Base-by-base conservation (phyloP, 2,329 filamentous ascomycete species). In the Clonostachys rhizophaga region DNA sequence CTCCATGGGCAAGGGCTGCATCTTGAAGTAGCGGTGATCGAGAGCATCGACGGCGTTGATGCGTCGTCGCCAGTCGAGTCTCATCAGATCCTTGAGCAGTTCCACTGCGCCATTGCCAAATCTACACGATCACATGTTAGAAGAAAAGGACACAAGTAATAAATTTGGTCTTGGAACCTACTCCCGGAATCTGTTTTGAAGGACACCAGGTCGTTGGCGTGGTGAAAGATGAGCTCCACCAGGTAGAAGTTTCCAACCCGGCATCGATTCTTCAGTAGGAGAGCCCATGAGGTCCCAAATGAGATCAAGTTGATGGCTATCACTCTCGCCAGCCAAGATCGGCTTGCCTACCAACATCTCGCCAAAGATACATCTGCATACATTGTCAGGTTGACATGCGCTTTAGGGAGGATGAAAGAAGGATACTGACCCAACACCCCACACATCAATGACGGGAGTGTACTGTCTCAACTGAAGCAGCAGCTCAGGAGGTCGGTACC, bases 361-460 rank as follows among this genome's bases (percentile, higher is more conserved):
- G 45, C 91, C 94, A 68, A 99, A 96, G 3, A 99, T 91, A 62
- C 94, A 99, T n/a, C 87, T 91, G 48, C 14, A 14, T 14, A 13
- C 30, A 8, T 18, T 33, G 12, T 16, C 40, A 37, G 13, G 5
- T 34, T 41, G 37, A 18, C 12, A n/a, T 43, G 17, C 34, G 24
- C 17, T 34, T 24, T 13, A 24, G 34, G 12, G 17, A 16, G 12
- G 17, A 42, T 10, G 35, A 51, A 8, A 7, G 43, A 41, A 44
- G 10, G 47, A 45, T 45, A 64, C 83, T 72, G 75, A 91, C 87
- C 92, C 94, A 55, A 96, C 92, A 57, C 94, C 94, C 94, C 94
- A 99, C 70, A 99, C 83, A 66, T 99, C 94, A 58, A 99, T 96
- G 10, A 94, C 91, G 13, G 91, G 90, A n/a, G 94, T 99, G 67